phyloP scores from a whole-genome alignment of 164 flowering plant genomes.

The Magnolia kwangsiensis region DNA sequence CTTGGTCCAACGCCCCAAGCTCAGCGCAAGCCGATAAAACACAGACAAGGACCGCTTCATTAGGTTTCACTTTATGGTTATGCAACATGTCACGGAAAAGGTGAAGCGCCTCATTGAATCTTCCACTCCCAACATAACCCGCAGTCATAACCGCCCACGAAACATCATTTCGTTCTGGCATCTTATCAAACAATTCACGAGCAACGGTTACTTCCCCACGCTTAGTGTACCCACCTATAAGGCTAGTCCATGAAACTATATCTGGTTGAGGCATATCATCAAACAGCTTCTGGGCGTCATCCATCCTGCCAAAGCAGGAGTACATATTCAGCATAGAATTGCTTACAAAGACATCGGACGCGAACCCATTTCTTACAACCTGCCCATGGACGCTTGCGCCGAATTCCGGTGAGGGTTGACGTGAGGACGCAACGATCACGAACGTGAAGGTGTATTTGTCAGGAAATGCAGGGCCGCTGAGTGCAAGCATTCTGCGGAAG shows the following conservation, averaged over 20 bases:
- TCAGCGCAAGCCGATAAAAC: slow-evolving; percentile 57
- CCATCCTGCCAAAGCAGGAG: slow-evolving; percentile 25
- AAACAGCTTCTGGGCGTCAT: slow-evolving; percentile 39
- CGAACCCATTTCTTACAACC: slow-evolving; percentile 35
- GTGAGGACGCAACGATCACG: slow-evolving; percentile 40
- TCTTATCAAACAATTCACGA: slow-evolving; percentile 28
- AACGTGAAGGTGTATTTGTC: slow-evolving; percentile 58
- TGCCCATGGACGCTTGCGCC: slow-evolving; percentile 41
- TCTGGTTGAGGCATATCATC: slow-evolving; percentile 45
- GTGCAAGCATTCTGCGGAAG: slow-evolving; percentile 32
- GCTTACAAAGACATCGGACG: slow-evolving; percentile 32
- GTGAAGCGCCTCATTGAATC: slow-evolving; percentile 38
- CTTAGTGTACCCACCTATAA: slow-evolving; percentile 40
- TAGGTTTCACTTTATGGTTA: slow-evolving; percentile 29
- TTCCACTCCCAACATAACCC: slow-evolving; percentile 35
- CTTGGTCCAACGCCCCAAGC: slow-evolving; percentile 56
- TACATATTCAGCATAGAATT: slow-evolving; percentile 48
- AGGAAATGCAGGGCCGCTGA: slow-evolving; percentile 21
- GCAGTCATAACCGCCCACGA: slow-evolving; percentile 56
- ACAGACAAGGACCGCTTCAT: slow-evolving; percentile 57
- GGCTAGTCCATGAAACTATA: slow-evolving; percentile 52
- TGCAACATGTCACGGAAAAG: slow-evolving; percentile 36
- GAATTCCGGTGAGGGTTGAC: slow-evolving; percentile 11
- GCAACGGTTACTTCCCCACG: slow-evolving; percentile 39
- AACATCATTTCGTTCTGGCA: slow-evolving; percentile 45